phyloP scores from a whole-genome alignment of 805 yeast species.

The Scheffersomyces amazonensis region DNA sequence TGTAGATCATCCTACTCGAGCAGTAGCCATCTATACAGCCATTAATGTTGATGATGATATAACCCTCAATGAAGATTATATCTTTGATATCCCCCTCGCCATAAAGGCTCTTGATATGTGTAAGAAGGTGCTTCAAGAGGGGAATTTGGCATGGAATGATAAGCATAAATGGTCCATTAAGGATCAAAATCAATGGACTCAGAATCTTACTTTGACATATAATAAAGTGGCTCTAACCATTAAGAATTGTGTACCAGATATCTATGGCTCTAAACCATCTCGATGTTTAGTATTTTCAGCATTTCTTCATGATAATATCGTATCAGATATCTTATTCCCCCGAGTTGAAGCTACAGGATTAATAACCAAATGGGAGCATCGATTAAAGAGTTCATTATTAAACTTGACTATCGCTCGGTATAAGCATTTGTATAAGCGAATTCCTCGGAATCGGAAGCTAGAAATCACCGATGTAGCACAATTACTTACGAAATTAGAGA shows the following conservation, averaged over 20 bases:
- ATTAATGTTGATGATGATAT: conserved; percentile 14
- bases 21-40: conserved; percentile 52
- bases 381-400: conserved; percentile 31
- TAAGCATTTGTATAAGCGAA: conserved; percentile 34
- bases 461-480: conserved; percentile 54
- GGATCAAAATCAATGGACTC: conserved; percentile 52
- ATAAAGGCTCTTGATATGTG: conserved; percentile 24
- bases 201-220: conserved; percentile 43
- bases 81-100: conserved; percentile 29
- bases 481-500: conserved; percentile 52
- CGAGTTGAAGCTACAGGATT: conserved; percentile 31
- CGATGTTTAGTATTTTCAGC: conserved; percentile 35
- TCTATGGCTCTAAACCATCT: neutral
- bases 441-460: conserved; percentile 49
- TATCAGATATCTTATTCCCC: conserved; percentile 43
- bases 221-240: conserved; percentile 28
- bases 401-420: conserved; percentile 37
- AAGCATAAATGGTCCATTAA: conserved; percentile 30
- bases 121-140: conserved; percentile 29
- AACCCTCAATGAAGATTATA: conserved; percentile 15
- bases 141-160: conserved; percentile 28
- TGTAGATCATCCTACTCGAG: conserved; percentile 47
- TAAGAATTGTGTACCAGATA: neutral
- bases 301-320: conserved; percentile 50
- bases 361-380: conserved; percentile 46